Evolutionary conservation across 2,329 filamentous ascomycete species (phyloP).

Genomic region (Fusarium burgessii): DNA sequence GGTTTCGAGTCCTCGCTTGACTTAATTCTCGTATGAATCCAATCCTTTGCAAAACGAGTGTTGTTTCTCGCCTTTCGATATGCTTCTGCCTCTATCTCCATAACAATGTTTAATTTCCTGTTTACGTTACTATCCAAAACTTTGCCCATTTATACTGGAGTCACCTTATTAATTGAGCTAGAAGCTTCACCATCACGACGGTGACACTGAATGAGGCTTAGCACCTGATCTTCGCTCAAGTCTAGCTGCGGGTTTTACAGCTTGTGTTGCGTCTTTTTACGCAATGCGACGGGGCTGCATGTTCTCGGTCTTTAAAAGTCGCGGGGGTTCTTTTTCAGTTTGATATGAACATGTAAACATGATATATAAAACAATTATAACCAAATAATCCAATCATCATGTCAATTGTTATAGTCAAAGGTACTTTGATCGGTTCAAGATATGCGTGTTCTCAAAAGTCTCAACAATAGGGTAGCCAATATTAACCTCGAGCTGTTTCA

Average conservation of each 20-base stretch:
- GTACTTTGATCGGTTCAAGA: background rate
- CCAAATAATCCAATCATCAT: background rate
- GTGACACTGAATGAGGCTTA: conserved; percentile 33
- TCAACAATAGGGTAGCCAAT: conserved; percentile 3
- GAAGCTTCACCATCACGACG: conserved; percentile 35
- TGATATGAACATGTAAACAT: conserved; percentile 18
- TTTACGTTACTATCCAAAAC: conserved; percentile 21
- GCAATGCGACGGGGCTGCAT: conserved; percentile 42
- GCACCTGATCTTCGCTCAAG: conserved; percentile 38
- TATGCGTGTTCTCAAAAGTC: background rate
- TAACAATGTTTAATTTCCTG: conserved; percentile 18
- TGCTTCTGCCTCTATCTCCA: conserved; percentile 22
- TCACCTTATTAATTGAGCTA: conserved; percentile 34
- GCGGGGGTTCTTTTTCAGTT: conserved; percentile 20
- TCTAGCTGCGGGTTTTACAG: conserved; percentile 38
- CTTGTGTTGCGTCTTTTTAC: conserved; percentile 50
- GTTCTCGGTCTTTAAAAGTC: conserved; percentile 22
- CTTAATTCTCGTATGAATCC: background rate
- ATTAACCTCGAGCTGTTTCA: conserved; percentile 2
- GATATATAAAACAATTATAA: background rate
- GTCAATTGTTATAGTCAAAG: background rate
- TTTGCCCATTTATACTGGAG: conserved; percentile 38
- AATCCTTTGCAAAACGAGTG: background rate
- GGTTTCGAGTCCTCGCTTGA: conserved; percentile 12
- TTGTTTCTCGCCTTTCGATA: conserved; percentile 20